Evolutionary conservation across 352 stramenopile genomes (phyloP).

Genomic region (Phytophthora melonis): DNA sequence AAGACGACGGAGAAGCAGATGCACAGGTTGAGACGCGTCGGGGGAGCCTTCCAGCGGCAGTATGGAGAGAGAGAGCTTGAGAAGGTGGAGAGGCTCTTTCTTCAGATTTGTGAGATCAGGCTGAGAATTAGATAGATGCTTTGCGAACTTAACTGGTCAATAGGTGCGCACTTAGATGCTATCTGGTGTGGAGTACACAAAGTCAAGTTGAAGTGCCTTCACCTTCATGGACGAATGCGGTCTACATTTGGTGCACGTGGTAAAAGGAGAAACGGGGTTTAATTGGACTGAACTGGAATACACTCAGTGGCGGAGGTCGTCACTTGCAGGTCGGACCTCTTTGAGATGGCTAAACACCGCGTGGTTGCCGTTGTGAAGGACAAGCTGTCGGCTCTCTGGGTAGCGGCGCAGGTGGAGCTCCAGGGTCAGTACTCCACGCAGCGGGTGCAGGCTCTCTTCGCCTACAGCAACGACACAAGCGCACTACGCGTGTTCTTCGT

Average conservation of each 20-base stretch:
- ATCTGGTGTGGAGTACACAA: slow-evolving; percentile 15
- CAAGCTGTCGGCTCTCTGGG: not conserved
- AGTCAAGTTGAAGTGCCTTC: slow-evolving; percentile 13
- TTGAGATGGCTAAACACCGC: not conserved
- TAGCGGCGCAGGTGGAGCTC: slow-evolving; percentile 1
- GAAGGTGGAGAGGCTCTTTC: slow-evolving; percentile 15
- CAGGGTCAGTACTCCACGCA: not conserved
- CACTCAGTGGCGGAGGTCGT: not conserved
- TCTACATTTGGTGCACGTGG: not conserved
- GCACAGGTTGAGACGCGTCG: not conserved
- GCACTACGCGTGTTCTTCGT: not conserved
- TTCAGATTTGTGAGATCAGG: slow-evolving; percentile 6
- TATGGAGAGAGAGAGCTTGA: not conserved
- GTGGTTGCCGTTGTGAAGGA: not conserved
- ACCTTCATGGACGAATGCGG: not conserved
- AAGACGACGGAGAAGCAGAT: slow-evolving; percentile 17
- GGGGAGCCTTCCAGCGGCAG: not conserved
- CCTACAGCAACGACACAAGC: not conserved
- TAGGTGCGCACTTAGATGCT: not conserved
- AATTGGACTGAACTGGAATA: not conserved
- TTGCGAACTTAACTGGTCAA: slow-evolving; percentile 19
- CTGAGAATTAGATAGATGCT: not conserved
- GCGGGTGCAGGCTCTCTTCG: not conserved
- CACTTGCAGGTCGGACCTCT: not conserved
- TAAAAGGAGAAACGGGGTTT: not conserved